These are phyloP conservation scores for Cryptococcus wingfieldii DNA, from an alignment of 1,284 basidiomycete species.

Conservation along the genomic window DNA sequence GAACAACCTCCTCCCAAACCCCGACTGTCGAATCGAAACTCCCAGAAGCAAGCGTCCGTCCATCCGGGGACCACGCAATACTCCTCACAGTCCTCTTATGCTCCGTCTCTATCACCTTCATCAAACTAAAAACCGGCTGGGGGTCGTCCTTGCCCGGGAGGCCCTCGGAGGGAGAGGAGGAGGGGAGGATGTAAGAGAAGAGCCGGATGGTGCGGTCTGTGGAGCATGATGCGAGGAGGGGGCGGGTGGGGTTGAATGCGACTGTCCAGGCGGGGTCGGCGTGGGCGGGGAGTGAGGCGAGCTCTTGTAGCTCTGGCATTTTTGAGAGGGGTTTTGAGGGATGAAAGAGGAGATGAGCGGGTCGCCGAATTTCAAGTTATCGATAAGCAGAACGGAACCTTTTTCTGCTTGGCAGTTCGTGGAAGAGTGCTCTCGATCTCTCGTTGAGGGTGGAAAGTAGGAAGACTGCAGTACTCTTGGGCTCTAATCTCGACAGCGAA, in stretches of 20 bases:
- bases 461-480: no score
- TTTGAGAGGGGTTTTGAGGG: not conserved
- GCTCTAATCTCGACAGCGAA: no score
- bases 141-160: conserved; percentile 26
- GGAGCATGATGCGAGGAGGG: conserved; percentile 86
- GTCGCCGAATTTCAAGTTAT: not conserved
- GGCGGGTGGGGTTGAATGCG: conserved; percentile 83
- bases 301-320: conserved; percentile 40
- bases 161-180: conserved; percentile 6
- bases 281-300: conserved; percentile 58
- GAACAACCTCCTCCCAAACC: conserved; percentile 73
- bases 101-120: conserved; percentile 68
- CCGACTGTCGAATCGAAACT: conserved; percentile 93
- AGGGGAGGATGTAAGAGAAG: conserved; percentile 61
- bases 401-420: no score
- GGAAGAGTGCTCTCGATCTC: no score
- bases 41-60: conserved; percentile 82
- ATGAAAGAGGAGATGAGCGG: not conserved
- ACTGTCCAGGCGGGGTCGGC: conserved; percentile 82
- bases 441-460: no score
- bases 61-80: conserved; percentile 85
- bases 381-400: not conserved
- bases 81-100: conserved; percentile 89
- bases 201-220: conserved; percentile 87
- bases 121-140: conserved; percentile 54